Percentiles rank a stretch among this genome's conserved stretches.
Evolutionary conservation across 2,329 filamentous ascomycete genomes (phyloP).

Genomic region (Trichophyton schoenleinii): DNA sequence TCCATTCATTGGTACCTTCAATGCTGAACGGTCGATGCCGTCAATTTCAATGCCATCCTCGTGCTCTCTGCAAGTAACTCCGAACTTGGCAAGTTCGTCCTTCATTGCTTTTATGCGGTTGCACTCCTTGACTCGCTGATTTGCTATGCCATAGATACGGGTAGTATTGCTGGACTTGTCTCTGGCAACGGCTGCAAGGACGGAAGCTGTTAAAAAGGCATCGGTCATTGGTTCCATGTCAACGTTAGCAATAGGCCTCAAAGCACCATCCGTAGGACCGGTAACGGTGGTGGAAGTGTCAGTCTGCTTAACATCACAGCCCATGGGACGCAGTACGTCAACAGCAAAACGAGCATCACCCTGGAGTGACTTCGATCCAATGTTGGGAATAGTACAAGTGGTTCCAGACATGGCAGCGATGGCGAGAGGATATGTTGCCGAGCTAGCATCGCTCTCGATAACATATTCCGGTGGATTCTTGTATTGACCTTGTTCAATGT

Average conservation of each 20-base stretch:
- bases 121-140: conserved; percentile 96
- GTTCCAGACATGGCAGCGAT: conserved; percentile 92
- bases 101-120: conserved; percentile 95
- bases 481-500: conserved; percentile 78
- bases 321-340: conserved; percentile 84
- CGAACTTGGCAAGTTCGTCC: conserved; percentile 86
- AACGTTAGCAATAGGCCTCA: conserved; percentile 66
- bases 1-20: conserved; percentile 47
- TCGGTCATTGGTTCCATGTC: conserved; percentile 99
- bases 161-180: conserved; percentile 57
- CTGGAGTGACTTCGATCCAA: conserved; percentile 81
- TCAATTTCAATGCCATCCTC: conserved; percentile 78
- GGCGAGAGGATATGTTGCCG: conserved; percentile 87
- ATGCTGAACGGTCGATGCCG: conserved; percentile 40
- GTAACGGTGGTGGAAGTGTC: conserved; percentile 81
- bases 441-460: conserved; percentile 94
- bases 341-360: conserved; percentile 90
- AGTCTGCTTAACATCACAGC: conserved; percentile 77
- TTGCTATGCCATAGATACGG: conserved; percentile 84
- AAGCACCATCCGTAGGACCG: conserved; percentile 60
- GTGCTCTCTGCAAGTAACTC: conserved; percentile 70
- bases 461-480: conserved; percentile 73
- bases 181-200: conserved; percentile 76
- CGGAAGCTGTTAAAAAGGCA: conserved; percentile 88
- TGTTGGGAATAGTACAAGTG: conserved; percentile 91